phyloP scores from a whole-genome alignment of 2,329 filamentous ascomycete species.

The Grosmannia clavigera region DNA sequence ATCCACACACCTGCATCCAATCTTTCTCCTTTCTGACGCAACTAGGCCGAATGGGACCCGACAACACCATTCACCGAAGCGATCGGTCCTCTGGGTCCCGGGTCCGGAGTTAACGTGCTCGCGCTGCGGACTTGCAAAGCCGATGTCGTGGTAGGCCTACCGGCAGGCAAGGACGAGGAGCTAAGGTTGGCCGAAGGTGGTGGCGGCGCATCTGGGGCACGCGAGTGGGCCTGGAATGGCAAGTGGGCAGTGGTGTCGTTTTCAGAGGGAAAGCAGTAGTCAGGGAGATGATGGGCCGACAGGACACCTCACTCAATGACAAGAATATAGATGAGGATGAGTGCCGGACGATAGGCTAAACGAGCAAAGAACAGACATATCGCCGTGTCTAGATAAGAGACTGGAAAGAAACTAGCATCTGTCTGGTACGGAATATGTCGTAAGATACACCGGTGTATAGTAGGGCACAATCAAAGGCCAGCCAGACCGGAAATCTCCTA shows the following conservation, averaged over 20 bases:
- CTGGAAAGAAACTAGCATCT: too few species aligned
- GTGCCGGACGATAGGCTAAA: too few species aligned
- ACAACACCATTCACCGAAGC: constrained; percentile 77
- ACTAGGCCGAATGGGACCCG: constrained; percentile 67
- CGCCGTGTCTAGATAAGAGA: too few species aligned
- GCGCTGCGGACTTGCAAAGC: constrained; percentile 92
- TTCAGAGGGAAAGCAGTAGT: constrained; percentile 41
- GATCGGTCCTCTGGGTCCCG: constrained; percentile 71
- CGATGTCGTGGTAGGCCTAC: constrained; percentile 85
- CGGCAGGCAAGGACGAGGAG: constrained; percentile 66
- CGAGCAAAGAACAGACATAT: too few species aligned
- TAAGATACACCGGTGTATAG: too few species aligned
- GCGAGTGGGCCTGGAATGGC: constrained; percentile 90
- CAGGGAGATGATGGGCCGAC: background rate
- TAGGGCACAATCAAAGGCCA: too few species aligned
- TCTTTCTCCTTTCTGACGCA: background rate
- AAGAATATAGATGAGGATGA: too few species aligned
- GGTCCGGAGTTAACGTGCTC: constrained; percentile 72
- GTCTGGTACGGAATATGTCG: too few species aligned
- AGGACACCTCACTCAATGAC: too few species aligned
- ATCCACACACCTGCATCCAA: background rate
- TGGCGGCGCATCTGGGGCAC: constrained; percentile 54
- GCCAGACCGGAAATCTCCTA: too few species aligned
- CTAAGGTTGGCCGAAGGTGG: constrained; percentile 56
- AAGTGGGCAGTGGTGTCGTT: constrained; percentile 96